Conservation (phyloP, 129 eudicot species). For the Helianthus tuberosus region DNA sequence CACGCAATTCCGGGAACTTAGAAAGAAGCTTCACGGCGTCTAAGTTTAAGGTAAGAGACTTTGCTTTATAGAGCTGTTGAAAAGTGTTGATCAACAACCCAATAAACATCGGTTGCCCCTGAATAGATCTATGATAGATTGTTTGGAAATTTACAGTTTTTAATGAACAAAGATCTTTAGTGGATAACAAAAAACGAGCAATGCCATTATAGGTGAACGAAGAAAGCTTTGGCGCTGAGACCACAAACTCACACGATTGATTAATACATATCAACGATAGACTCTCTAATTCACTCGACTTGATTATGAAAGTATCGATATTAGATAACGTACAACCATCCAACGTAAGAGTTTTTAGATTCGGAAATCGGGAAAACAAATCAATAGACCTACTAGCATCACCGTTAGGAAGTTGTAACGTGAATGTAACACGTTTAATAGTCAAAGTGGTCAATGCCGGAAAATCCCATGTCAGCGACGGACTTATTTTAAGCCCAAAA, state of each 20-base stretch:
- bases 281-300: no score
- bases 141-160: constrained; percentile 5
- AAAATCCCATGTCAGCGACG: not conserved
- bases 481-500: not conserved
- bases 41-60: constrained; percentile 5
- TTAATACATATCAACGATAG: no score
- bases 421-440: not conserved
- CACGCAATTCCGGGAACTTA: not conserved
- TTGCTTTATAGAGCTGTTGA: constrained; percentile 7
- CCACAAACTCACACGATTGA: no score
- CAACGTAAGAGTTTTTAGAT: no score
- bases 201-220: no score
- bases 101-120: not conserved
- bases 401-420: not conserved
- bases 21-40: constrained; percentile 9
- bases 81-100: constrained; percentile 20
- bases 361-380: constrained; percentile 10
- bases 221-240: no score
- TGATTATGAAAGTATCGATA: no score
- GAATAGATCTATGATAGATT: not conserved
- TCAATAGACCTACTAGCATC: constrained; percentile 16
- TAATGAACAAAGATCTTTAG: not conserved
- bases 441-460: not conserved
- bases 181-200: no score
- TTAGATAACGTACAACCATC: no score